A percentile compares a stretch with the other conserved stretches of the same genome.
These are phyloP conservation scores for Omphalotus guepiniiformis DNA, from an alignment of 768 basidiomycete genomes.

Conservation along the genomic window DNA sequence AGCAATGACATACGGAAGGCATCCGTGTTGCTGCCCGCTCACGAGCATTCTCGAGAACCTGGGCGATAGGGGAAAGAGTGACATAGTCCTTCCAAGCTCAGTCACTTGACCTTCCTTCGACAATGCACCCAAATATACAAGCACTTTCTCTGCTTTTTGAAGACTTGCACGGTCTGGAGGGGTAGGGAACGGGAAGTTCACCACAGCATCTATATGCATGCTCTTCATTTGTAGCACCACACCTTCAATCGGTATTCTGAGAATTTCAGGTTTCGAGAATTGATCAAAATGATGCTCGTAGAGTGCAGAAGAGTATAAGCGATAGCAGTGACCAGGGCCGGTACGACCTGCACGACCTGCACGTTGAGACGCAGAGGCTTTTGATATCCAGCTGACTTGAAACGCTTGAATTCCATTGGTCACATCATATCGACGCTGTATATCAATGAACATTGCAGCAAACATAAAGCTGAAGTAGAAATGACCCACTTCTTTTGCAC, in stretches of 20 bases:
- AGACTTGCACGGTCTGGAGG: conserved; percentile 79
- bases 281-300: conserved; percentile 90
- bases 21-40: conserved; percentile 79
- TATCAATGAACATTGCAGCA: not conserved
- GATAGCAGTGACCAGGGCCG: conserved; percentile 97
- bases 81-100: conserved; percentile 87
- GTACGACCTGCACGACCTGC: conserved; percentile 97
- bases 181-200: conserved; percentile 98
- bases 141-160: conserved; percentile 73
- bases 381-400: conserved; percentile 90
- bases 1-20: conserved; percentile 84
- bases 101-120: conserved; percentile 66
- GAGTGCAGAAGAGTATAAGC: conserved; percentile 92
- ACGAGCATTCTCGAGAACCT: conserved; percentile 96
- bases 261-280: conserved; percentile 87
- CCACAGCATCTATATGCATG: conserved; percentile 95
- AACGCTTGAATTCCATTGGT: conserved; percentile 86
- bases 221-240: conserved; percentile 98
- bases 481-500: conserved; percentile 79
- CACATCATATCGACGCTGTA: conserved; percentile 78
- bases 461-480: not conserved
- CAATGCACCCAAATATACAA: conserved; percentile 77
- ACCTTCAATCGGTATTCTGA: conserved; percentile 94
- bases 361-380: conserved; percentile 91
- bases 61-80: conserved; percentile 90